Evolutionary conservation across 345 rosid genomes (phyloP).

Genomic region (Ceriops tagal): DNA sequence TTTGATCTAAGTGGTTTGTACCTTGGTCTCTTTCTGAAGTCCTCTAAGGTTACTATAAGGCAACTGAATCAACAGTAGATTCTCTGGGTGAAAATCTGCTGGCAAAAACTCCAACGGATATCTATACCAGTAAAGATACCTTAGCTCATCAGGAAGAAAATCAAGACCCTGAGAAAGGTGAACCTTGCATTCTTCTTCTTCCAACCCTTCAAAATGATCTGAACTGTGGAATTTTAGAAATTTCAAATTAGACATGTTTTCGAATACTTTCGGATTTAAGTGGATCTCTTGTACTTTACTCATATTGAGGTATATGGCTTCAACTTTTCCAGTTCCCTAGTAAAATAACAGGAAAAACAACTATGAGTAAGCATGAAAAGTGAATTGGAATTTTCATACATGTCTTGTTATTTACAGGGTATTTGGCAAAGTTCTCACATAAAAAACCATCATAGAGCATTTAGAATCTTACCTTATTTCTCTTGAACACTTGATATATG

Average conservation of each 20-base stretch:
- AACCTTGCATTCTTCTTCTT: not conserved
- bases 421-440: too few relatives aligned
- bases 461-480: not conserved
- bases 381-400: too few relatives aligned
- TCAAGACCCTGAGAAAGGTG: conserved; percentile 7
- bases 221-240: not conserved
- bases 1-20: not conserved
- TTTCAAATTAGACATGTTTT: not conserved
- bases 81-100: not conserved
- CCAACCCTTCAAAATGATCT: too few relatives aligned
- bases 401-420: too few relatives aligned
- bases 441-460: too few relatives aligned
- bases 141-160: conserved; percentile 3
- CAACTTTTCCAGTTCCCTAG: conserved; percentile 3
- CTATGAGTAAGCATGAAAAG: too few relatives aligned
- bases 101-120: conserved; percentile 15
- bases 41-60: not conserved
- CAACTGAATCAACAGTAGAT: conserved; percentile 12
- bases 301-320: conserved; percentile 6
- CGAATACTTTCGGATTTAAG: conserved; percentile 1
- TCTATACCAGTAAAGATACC: conserved; percentile 4
- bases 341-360: not conserved
- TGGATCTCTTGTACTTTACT: not conserved
- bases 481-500: not conserved
- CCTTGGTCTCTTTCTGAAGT: not conserved